phyloP scores from a whole-genome alignment of 768 basidiomycete genomes.

The Leccinum incarnatum region DNA sequence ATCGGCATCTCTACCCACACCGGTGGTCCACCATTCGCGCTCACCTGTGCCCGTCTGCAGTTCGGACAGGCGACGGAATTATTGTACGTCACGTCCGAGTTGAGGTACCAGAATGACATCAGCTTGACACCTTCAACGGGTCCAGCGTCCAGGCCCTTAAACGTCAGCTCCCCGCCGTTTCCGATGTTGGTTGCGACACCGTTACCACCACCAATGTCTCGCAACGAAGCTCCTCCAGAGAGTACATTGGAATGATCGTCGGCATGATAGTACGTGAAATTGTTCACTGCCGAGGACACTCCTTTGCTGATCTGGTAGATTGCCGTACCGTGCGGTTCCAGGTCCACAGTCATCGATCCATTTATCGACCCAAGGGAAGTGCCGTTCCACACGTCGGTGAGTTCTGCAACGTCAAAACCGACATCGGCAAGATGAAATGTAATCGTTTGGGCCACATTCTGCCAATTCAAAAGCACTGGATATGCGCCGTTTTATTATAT shows the following conservation, averaged over 20 bases:
- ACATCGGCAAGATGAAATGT: constrained; percentile 4
- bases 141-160: constrained; percentile 8
- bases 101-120: constrained; percentile 3
- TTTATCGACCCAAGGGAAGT: background rate
- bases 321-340: constrained; percentile 3
- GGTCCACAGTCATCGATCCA: background rate
- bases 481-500: background rate
- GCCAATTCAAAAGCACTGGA: constrained; percentile 10
- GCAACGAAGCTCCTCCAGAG: background rate
- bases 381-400: constrained; percentile 8
- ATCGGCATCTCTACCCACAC: constrained; percentile 10
- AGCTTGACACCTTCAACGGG: background rate
- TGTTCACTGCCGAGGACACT: background rate
- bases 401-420: background rate
- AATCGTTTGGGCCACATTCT: background rate
- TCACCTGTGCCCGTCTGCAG: constrained; percentile 7
- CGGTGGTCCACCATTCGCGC: constrained; percentile 1
- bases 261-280: background rate
- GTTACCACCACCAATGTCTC: background rate
- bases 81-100: constrained; percentile 7
- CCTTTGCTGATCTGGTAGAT: constrained; percentile 4
- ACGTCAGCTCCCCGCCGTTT: constrained; percentile 2
- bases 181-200: constrained; percentile 1
- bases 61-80: constrained; percentile 7
- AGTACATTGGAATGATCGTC: background rate